These are phyloP conservation scores for Alternaria postmessia DNA, from an alignment of 2,329 filamentous ascomycete genomes.

Conservation along the genomic window DNA sequence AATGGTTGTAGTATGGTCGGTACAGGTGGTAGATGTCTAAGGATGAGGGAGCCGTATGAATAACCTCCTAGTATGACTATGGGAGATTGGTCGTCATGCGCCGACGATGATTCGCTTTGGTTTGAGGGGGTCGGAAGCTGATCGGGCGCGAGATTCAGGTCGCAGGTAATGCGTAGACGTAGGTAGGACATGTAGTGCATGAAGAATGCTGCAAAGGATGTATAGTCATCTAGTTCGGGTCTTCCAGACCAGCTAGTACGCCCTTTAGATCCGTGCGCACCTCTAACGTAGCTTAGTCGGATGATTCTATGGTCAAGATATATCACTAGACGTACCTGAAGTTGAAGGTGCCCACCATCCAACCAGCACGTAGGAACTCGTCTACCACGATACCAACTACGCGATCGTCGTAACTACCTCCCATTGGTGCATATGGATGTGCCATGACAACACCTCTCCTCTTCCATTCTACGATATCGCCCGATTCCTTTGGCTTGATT, in stretches of 20 bases:
- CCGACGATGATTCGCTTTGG: background rate
- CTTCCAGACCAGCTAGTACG: slow-evolving; percentile 87
- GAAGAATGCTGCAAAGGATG: slow-evolving; percentile 81
- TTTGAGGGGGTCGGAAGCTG: slow-evolving; percentile 8
- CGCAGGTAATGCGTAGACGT: slow-evolving; percentile 28
- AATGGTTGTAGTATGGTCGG: slow-evolving; percentile 67
- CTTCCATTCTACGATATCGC: slow-evolving; percentile 33
- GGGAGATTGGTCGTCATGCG: slow-evolving; percentile 15
- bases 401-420: slow-evolving; percentile 83
- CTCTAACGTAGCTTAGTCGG: slow-evolving; percentile 61
- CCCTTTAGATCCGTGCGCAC: slow-evolving; percentile 76
- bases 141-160: slow-evolving; percentile 26
- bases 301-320: background rate
- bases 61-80: slow-evolving; percentile 77
- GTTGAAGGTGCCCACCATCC: slow-evolving; percentile 86
- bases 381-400: slow-evolving; percentile 73
- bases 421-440: slow-evolving; percentile 89
- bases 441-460: slow-evolving; percentile 73
- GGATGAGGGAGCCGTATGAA: slow-evolving; percentile 88
- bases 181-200: slow-evolving; percentile 74
- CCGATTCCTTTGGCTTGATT: slow-evolving; percentile 22
- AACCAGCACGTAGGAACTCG: slow-evolving; percentile 73
- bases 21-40: slow-evolving; percentile 72
- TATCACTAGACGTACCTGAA: slow-evolving; percentile 69
- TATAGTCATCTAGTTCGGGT: slow-evolving; percentile 83